Evolutionary conservation across 176 grass and related monocot genomes (phyloP).

Genomic region (Phoenix dactylifera): DNA sequence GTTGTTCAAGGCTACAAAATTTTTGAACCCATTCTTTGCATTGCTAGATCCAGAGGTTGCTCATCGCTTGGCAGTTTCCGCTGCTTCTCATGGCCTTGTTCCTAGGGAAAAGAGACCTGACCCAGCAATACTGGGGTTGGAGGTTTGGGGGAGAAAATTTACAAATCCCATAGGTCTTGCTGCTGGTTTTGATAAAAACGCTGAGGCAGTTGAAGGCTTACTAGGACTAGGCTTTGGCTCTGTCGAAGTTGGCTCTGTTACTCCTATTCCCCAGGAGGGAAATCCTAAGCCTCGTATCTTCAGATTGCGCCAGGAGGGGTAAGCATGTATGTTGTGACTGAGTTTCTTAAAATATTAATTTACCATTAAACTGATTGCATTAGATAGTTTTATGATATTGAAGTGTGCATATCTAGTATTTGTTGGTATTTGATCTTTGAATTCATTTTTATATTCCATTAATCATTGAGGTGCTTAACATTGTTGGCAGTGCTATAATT

Average conservation of each 20-base stretch:
- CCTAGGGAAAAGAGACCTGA: conserved; percentile 91
- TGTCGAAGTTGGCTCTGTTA: conserved; percentile 97
- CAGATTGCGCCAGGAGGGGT: conserved; percentile 73
- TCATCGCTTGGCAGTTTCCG: conserved; percentile 68
- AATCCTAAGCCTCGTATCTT: conserved; percentile 94
- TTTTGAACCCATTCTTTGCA: conserved; percentile 74
- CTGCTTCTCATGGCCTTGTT: conserved; percentile 72
- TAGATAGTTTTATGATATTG: too few relatives aligned
- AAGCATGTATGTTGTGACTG: conserved; percentile 18
- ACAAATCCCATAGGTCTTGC: conserved; percentile 85
- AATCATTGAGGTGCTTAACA: conserved; percentile 10
- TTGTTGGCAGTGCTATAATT: conserved; percentile 58
- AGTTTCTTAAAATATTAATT: not conserved
- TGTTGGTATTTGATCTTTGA: too few relatives aligned
- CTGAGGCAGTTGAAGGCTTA: conserved; percentile 80
- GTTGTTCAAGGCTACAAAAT: conserved; percentile 76
- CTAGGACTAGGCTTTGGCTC: conserved; percentile 90
- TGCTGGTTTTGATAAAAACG: conserved; percentile 98
- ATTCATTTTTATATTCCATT: too few relatives aligned
- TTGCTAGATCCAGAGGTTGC: conserved; percentile 85
- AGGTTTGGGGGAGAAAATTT: conserved; percentile 85
- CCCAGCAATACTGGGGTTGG: conserved; percentile 60
- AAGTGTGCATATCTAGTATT: too few relatives aligned
- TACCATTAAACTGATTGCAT: too few relatives aligned
- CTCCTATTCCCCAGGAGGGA: conserved; percentile 86